phyloP scores from a whole-genome alignment of 441 rosid species.

The Gossypium schwendimanii region DNA sequence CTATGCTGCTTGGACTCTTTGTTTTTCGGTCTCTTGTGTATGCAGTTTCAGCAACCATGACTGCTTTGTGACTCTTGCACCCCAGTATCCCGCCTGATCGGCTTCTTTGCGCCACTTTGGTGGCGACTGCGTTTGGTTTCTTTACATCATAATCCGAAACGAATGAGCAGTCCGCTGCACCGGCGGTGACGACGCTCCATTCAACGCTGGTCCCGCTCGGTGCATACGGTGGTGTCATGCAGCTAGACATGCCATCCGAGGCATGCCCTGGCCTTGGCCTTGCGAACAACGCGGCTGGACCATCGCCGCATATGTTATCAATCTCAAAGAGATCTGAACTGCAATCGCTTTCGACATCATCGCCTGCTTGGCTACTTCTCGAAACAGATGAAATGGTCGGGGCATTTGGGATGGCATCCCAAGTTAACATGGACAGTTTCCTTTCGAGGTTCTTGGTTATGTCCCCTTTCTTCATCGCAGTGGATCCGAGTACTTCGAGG shows the following conservation, averaged over 20 bases:
- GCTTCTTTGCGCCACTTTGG: slow-evolving; percentile 24
- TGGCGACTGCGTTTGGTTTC: slow-evolving; percentile 17
- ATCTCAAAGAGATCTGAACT: slow-evolving; percentile 95
- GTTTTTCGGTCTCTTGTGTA: slow-evolving; percentile 22
- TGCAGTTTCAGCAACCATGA: slow-evolving; percentile 44
- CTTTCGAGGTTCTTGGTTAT: slow-evolving; percentile 53
- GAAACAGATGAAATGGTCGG: slow-evolving; percentile 29
- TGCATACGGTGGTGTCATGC: slow-evolving; percentile 28
- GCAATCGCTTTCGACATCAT: slow-evolving; percentile 56
- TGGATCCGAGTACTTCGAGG: slow-evolving; percentile 37
- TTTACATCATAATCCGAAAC: slow-evolving; percentile 42
- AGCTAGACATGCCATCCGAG: slow-evolving; percentile 30
- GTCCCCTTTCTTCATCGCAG: slow-evolving; percentile 34
- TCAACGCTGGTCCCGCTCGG: slow-evolving; percentile 63
- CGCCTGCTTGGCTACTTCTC: slow-evolving; percentile 29
- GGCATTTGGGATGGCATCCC: slow-evolving; percentile 81
- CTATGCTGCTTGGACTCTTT: not conserved
- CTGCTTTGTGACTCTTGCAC: slow-evolving; percentile 60
- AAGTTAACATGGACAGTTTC: slow-evolving; percentile 67
- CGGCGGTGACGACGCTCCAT: slow-evolving; percentile 79
- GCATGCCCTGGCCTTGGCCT: slow-evolving; percentile 14
- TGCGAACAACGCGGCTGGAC: slow-evolving; percentile 19
- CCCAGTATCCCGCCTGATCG: slow-evolving; percentile 39
- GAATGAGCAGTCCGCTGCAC: slow-evolving; percentile 57
- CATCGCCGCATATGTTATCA: slow-evolving; percentile 42